These are phyloP conservation scores for Pholiota conissans DNA, from an alignment of 768 basidiomycete genomes.

Conservation along the genomic window DNA sequence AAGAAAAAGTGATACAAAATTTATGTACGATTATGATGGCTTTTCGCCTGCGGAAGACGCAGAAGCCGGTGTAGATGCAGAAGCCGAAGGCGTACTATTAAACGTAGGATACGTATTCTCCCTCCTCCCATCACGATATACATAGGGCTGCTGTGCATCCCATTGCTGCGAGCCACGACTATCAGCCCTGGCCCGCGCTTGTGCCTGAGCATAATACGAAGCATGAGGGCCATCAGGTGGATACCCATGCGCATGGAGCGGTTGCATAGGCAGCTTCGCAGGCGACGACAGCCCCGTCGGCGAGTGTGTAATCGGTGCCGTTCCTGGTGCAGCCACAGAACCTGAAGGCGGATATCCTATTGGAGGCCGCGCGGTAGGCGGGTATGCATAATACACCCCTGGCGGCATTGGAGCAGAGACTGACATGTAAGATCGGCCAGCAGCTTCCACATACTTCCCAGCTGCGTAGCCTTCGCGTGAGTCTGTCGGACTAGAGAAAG, in stretches of 20 bases:
- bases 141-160: neutral
- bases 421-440: neutral
- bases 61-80: neutral
- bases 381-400: neutral
- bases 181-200: neutral
- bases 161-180: neutral
- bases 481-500: neutral
- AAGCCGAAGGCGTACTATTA: neutral
- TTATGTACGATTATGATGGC: too few relatives aligned
- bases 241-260: conserved; percentile 11
- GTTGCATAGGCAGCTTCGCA: conserved; percentile 12
- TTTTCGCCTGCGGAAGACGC: neutral
- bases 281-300: conserved; percentile 13
- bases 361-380: neutral
- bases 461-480: neutral
- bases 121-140: neutral
- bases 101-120: conserved; percentile 1
- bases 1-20: too few relatives aligned
- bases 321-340: conserved; percentile 4
- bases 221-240: conserved; percentile 6
- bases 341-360: conserved; percentile 4
- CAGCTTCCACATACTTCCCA: neutral
- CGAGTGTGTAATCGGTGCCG: conserved; percentile 15
- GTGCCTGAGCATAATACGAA: neutral
- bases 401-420: neutral